A percentile compares a stretch with the other conserved stretches of the same genome.
phyloP scores from a whole-genome alignment of 2,329 filamentous ascomycete genomes.

The Spiromastix sp. region DNA sequence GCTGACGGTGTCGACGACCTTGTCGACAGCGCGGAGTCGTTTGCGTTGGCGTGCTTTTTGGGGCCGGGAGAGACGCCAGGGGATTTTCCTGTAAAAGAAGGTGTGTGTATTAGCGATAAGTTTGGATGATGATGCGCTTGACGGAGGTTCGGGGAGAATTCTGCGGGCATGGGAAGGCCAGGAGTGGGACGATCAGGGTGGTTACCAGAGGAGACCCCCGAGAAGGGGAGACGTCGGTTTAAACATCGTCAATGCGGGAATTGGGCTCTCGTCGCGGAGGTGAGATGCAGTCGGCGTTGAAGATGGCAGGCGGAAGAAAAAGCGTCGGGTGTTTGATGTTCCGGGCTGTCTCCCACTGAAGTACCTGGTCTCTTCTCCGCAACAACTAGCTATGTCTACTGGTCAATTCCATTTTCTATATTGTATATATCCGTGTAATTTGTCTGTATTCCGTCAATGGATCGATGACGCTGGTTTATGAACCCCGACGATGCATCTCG shows the following conservation, averaged over 20 bases:
- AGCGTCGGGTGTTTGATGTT: no score
- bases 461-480: no score
- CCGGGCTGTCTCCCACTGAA: no score
- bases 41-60: constrained; percentile 82
- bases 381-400: no score
- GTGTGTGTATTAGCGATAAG: neutral
- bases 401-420: no score
- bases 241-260: constrained; percentile 54
- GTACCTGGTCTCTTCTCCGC: no score
- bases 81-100: constrained; percentile 64
- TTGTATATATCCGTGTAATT: no score
- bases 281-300: no score
- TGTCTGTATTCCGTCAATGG: no score
- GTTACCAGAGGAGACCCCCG: constrained; percentile 72
- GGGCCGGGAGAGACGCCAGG: constrained; percentile 85
- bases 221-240: constrained; percentile 66
- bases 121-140: neutral
- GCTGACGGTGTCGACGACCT: constrained; percentile 73
- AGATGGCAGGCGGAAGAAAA: no score
- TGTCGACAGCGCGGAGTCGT: constrained; percentile 75
- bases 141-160: neutral
- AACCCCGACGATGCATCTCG: constrained; percentile 26
- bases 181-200: neutral
- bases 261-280: no score
- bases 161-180: neutral